Evolutionary conservation across 2,329 filamentous ascomycete species (phyloP).

Genomic region (Claviceps monticola): DNA sequence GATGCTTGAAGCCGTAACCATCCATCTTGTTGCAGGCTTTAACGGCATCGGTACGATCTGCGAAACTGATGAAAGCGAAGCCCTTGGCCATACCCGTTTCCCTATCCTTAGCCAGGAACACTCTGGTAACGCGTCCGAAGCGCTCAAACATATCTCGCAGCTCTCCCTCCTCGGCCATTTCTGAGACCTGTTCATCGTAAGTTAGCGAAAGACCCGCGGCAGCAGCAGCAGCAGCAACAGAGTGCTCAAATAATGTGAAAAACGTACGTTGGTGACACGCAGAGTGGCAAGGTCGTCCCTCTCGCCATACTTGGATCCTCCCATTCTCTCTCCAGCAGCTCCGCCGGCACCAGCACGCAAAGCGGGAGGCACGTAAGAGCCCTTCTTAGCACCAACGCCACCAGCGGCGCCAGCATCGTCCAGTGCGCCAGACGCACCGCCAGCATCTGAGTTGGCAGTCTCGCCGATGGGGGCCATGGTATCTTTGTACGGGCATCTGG

Average conservation of each 20-base stretch:
- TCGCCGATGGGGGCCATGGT: constrained; percentile 85
- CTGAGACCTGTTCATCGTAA: constrained; percentile 54
- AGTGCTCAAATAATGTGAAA: neutral
- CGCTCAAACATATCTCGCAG: constrained; percentile 96
- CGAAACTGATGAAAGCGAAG: constrained; percentile 97
- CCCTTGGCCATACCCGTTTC: constrained; percentile 95
- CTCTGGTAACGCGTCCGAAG: constrained; percentile 89
- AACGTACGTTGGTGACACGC: constrained; percentile 88
- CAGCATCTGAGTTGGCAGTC: constrained; percentile 32
- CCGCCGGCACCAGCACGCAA: constrained; percentile 48
- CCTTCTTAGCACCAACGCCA: constrained; percentile 50
- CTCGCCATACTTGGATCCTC: constrained; percentile 69
- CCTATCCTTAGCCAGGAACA: constrained; percentile 95
- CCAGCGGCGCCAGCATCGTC: constrained; percentile 32
- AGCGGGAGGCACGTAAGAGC: constrained; percentile 89
- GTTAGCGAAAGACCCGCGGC: constrained; percentile 11
- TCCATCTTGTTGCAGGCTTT: constrained; percentile 97
- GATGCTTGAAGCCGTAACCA: constrained; percentile 79
- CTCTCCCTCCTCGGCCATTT: constrained; percentile 93
- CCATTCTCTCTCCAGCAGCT: constrained; percentile 67
- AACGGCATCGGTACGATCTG: constrained; percentile 76
- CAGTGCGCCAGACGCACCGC: constrained; percentile 37
- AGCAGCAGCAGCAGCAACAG: no score
- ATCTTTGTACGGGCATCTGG: constrained; percentile 98
- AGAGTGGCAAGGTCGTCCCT: constrained; percentile 92